Percentiles rank a stretch among this genome's conserved stretches.
Evolutionary conservation across 352 stramenopile genomes (phyloP).

Genomic region (Pythium volutum): DNA sequence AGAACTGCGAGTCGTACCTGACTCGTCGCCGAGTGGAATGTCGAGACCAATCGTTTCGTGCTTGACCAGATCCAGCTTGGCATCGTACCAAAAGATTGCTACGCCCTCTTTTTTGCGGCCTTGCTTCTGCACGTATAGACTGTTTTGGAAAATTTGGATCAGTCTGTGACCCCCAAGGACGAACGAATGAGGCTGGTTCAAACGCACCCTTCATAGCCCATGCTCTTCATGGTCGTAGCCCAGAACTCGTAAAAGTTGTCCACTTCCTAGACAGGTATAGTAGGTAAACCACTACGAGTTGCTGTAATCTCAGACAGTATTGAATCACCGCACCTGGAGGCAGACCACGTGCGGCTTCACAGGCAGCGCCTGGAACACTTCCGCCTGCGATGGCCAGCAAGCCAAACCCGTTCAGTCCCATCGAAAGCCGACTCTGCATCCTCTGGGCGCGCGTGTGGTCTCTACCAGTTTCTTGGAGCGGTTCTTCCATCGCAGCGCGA

Average conservation of each 20-base stretch:
- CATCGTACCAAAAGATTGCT: conserved; percentile 67
- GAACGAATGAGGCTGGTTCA: too few species aligned
- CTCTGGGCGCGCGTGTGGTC: background rate
- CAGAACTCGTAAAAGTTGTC: conserved; percentile 79
- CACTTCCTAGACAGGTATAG: conserved; percentile 46
- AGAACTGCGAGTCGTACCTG: conserved; percentile 41
- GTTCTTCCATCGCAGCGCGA: conserved; percentile 68
- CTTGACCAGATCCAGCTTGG: conserved; percentile 41
- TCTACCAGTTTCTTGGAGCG: conserved; percentile 57
- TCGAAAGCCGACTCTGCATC: background rate
- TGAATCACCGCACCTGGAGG: conserved; percentile 44
- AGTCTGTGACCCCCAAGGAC: background rate
- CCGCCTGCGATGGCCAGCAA: conserved; percentile 29
- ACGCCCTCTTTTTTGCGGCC: conserved; percentile 61
- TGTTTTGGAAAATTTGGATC: conserved; percentile 14
- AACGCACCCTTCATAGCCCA: conserved; percentile 63
- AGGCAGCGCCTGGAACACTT: conserved; percentile 51
- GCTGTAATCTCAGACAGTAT: background rate
- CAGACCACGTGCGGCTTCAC: conserved; percentile 73
- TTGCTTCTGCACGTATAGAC: conserved; percentile 72
- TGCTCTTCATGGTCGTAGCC: conserved; percentile 43
- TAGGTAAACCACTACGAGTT: background rate
- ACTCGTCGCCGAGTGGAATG: conserved; percentile 45
- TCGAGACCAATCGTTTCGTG: conserved; percentile 49
- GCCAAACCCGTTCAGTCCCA: background rate